A percentile compares a stretch with the other conserved stretches of the same genome.
phyloP scores from a whole-genome alignment of 768 basidiomycete species.

The Tephrocybe sp. region DNA sequence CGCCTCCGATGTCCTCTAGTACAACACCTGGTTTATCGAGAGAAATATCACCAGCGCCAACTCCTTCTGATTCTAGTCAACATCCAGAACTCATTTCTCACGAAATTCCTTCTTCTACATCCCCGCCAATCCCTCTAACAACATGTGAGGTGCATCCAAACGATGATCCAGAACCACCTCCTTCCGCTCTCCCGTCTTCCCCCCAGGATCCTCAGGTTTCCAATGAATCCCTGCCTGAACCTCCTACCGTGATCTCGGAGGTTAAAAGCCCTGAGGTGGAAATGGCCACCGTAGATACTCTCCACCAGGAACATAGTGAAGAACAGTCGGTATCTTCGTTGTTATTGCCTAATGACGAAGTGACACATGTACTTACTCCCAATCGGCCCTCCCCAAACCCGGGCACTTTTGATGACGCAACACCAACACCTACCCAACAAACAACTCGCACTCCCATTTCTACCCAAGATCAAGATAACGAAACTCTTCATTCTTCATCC shows the following conservation, averaged over 20 bases:
- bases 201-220: neutral
- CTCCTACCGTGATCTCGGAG: neutral
- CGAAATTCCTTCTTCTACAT: too few species aligned
- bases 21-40: constrained; percentile 3
- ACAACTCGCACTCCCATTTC: neutral
- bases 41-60: neutral
- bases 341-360: constrained; percentile 3
- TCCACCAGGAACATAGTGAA: constrained; percentile 1
- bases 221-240: too few species aligned
- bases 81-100: too few species aligned
- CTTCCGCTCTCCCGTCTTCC: neutral
- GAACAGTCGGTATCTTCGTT: constrained; percentile 4
- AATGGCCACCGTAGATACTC: neutral
- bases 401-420: neutral
- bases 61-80: neutral
- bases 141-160: too few species aligned
- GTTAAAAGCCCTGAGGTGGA: neutral
- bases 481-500: neutral
- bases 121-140: too few species aligned
- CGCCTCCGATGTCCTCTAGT: neutral
- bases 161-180: too few species aligned
- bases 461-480: neutral
- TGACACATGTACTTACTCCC: neutral
- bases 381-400: neutral
- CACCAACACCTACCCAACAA: neutral